Evolutionary conservation across 2,329 filamentous ascomycete species (phyloP).

Genomic region (Coniosporium tulheliwenetii): DNA sequence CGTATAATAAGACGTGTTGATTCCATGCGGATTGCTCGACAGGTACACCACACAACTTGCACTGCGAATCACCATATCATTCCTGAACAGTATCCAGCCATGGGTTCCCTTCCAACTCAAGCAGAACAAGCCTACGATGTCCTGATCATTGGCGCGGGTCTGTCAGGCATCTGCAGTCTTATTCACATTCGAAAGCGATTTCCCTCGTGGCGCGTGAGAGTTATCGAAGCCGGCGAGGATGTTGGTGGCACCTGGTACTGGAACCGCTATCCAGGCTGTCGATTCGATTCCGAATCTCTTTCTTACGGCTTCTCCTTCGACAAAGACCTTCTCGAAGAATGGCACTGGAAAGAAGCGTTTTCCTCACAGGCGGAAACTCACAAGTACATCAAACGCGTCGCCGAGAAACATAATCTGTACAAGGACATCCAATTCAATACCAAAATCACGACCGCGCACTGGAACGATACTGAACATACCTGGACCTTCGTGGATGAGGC

Average conservation of each 20-base stretch:
- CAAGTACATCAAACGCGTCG: too few relatives aligned
- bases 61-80: too few relatives aligned
- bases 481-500: too few relatives aligned
- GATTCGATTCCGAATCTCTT: constrained; percentile 29
- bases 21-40: too few relatives aligned
- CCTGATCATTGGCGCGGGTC: constrained; percentile 23
- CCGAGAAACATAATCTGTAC: too few relatives aligned
- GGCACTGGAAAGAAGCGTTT: constrained; percentile 22
- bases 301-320: constrained; percentile 28
- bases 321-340: constrained; percentile 26
- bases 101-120: too few relatives aligned
- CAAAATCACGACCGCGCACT: too few relatives aligned
- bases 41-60: too few relatives aligned
- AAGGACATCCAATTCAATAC: too few relatives aligned
- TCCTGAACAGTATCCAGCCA: too few relatives aligned
- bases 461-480: too few relatives aligned
- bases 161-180: constrained; percentile 26
- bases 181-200: constrained; percentile 25
- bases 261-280: constrained; percentile 32
- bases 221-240: constrained; percentile 25
- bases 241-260: constrained; percentile 33
- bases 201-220: constrained; percentile 18
- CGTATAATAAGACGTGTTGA: too few relatives aligned
- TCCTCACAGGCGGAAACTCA: constrained; percentile 21
- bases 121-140: constrained; percentile 21